Evolutionary conservation across 192 early-diverging fungal genomes (phyloP).

Genomic region (Coemansia sp.): DNA sequence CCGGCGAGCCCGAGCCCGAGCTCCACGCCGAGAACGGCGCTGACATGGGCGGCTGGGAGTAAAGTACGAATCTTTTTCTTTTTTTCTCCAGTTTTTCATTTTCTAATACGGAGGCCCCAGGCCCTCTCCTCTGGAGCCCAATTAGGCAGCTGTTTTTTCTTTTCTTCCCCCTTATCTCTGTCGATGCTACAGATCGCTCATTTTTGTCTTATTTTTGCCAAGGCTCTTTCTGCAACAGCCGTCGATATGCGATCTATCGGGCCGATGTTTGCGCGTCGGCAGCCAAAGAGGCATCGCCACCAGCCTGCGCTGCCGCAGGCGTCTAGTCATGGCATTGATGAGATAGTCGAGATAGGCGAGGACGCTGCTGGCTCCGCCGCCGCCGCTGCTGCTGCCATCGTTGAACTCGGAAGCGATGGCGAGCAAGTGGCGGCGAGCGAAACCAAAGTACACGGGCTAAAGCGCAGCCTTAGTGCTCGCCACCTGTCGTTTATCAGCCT

Average conservation of each 20-base stretch:
- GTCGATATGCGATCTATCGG: neutral
- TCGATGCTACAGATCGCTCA: neutral
- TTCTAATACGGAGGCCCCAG: neutral
- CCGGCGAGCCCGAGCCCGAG: slow-evolving; percentile 18
- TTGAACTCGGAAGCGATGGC: neutral
- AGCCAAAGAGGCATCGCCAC: neutral
- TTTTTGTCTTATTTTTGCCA: neutral
- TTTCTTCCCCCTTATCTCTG: neutral
- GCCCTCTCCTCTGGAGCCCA: no score
- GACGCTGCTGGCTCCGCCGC: neutral
- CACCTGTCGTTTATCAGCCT: slow-evolving; percentile 77
- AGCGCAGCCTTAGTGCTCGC: slow-evolving; percentile 69
- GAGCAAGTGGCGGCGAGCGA: neutral
- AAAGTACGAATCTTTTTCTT: neutral
- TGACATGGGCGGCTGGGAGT: slow-evolving; percentile 36
- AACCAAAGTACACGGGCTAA: slow-evolving; percentile 26
- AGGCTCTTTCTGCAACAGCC: neutral
- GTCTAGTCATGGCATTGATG: neutral
- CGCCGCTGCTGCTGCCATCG: no score
- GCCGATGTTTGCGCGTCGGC: neutral
- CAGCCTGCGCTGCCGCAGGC: neutral
- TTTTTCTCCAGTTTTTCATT: neutral
- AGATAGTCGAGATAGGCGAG: slow-evolving; percentile 1
- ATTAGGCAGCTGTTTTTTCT: neutral
- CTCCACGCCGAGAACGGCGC: slow-evolving; percentile 13